Conservation (phyloP, 306 rosid genomes). For the Sechiopsis laciniata region DNA sequence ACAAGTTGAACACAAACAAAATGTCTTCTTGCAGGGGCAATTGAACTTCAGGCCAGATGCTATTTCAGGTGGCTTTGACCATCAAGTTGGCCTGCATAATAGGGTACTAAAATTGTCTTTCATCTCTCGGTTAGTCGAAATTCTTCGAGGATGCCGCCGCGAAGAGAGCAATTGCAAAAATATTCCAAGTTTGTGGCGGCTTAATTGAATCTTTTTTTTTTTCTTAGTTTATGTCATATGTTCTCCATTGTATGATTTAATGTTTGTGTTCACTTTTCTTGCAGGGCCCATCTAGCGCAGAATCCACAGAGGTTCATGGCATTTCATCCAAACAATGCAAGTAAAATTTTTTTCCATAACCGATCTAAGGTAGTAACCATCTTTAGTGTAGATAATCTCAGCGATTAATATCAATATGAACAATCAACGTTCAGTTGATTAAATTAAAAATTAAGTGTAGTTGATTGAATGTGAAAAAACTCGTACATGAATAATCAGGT, state of each 20-base stretch:
- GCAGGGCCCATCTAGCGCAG: constrained; percentile 39
- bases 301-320: constrained; percentile 30
- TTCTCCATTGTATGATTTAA: not conserved
- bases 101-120: constrained; percentile 23
- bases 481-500: too few species aligned
- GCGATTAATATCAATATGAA: not conserved
- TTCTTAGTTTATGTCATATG: not conserved
- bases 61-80: constrained; percentile 16
- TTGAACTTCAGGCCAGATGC: too few species aligned
- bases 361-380: not conserved
- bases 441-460: too few species aligned
- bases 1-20: not conserved
- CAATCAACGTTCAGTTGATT: not conserved
- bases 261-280: constrained; percentile 17
- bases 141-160: not conserved
- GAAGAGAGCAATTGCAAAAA: too few species aligned
- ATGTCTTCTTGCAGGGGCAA: not conserved
- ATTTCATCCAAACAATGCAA: constrained; percentile 29
- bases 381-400: not conserved
- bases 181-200: not conserved
- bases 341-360: constrained; percentile 25
- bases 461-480: too few species aligned
- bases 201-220: not conserved
- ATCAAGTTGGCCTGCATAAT: constrained; percentile 32
- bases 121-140: too few species aligned